Conservation (phyloP, 805 yeast genomes). For the Candida stauntonica region DNA sequence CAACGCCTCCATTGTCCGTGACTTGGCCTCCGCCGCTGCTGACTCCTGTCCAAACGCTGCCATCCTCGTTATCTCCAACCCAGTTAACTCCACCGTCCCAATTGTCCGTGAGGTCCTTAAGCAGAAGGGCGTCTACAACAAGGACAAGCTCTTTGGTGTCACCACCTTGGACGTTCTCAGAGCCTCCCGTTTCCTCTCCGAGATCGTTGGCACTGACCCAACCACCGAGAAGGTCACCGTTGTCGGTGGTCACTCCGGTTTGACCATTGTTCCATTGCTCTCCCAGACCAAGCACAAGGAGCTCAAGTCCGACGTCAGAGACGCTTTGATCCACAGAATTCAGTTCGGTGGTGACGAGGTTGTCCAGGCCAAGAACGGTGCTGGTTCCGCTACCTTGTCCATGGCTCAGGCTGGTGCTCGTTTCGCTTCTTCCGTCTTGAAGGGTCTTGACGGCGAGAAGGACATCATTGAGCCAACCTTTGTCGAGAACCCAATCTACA, state of each 20-base stretch:
- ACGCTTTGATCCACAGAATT: slow-evolving; percentile 73
- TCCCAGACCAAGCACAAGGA: slow-evolving; percentile 75
- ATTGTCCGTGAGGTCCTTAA: slow-evolving; percentile 91
- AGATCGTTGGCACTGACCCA: slow-evolving; percentile 60
- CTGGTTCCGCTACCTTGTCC: slow-evolving; percentile 89
- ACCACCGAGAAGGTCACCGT: slow-evolving; percentile 83
- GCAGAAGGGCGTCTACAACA: slow-evolving; percentile 82
- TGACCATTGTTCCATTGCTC: slow-evolving; percentile 89
- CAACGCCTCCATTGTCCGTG: slow-evolving; percentile 93
- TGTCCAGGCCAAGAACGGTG: slow-evolving; percentile 89
- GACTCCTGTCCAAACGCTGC: slow-evolving; percentile 82
- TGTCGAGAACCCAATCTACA: slow-evolving; percentile 78
- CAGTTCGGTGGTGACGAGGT: slow-evolving; percentile 97
- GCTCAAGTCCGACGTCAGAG: slow-evolving; percentile 62
- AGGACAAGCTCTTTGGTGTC: slow-evolving; percentile 90
- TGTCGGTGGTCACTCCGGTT: slow-evolving; percentile 97
- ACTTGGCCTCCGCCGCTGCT: slow-evolving; percentile 82
- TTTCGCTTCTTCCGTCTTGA: slow-evolving; percentile 60
- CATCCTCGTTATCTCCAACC: slow-evolving; percentile 82
- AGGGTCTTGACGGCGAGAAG: slow-evolving; percentile 59
- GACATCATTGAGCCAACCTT: slow-evolving; percentile 66
- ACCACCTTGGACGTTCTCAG: slow-evolving; percentile 91
- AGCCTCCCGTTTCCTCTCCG: slow-evolving; percentile 79
- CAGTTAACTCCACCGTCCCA: slow-evolving; percentile 96
- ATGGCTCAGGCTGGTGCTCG: slow-evolving; percentile 92